Evolutionary conservation across 2,329 filamentous ascomycete species (phyloP).

Genomic region (Phyllosticta capitalensis): DNA sequence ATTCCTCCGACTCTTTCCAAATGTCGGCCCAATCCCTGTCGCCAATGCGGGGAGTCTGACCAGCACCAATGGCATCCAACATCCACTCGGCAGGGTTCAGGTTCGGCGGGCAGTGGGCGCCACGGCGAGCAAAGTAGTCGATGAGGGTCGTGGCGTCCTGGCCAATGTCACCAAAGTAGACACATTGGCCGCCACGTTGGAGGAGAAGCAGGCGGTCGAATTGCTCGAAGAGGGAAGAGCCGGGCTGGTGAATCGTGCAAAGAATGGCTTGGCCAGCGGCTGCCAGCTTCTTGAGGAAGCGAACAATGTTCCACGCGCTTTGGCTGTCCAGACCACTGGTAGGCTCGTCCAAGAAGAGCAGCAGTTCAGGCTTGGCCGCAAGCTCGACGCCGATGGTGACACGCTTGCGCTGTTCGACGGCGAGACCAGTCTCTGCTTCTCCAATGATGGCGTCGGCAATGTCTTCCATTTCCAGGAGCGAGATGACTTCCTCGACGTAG

Average conservation of each 20-base stretch:
- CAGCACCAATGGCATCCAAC: constrained; percentile 75
- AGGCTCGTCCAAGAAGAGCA: constrained; percentile 72
- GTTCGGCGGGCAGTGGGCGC: constrained; percentile 48
- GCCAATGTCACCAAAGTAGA: constrained; percentile 82
- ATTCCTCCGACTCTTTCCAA: constrained; percentile 65
- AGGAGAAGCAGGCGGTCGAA: constrained; percentile 77
- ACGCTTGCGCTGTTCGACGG: constrained; percentile 58
- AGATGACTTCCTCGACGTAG: constrained; percentile 57
- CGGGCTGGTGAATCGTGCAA: constrained; percentile 87
- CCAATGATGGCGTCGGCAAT: constrained; percentile 59
- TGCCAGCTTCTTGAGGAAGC: constrained; percentile 67
- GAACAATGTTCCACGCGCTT: constrained; percentile 66
- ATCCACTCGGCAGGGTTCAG: constrained; percentile 64
- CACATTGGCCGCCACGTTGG: constrained; percentile 66
- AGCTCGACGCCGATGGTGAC: constrained; percentile 55
- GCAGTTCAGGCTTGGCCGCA: constrained; percentile 57
- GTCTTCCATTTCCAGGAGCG: constrained; percentile 55
- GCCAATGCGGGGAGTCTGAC: constrained; percentile 61
- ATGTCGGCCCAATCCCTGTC: constrained; percentile 71
- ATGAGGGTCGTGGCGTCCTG: constrained; percentile 63
- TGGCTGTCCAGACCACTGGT: constrained; percentile 66
- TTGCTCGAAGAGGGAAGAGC: constrained; percentile 75
- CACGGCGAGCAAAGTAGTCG: constrained; percentile 41
- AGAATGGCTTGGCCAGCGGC: constrained; percentile 78
- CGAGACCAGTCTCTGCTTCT: constrained; percentile 48